Evolutionary conservation across 345 rosid genomes (phyloP).

Genomic region (Corymbia maculata): DNA sequence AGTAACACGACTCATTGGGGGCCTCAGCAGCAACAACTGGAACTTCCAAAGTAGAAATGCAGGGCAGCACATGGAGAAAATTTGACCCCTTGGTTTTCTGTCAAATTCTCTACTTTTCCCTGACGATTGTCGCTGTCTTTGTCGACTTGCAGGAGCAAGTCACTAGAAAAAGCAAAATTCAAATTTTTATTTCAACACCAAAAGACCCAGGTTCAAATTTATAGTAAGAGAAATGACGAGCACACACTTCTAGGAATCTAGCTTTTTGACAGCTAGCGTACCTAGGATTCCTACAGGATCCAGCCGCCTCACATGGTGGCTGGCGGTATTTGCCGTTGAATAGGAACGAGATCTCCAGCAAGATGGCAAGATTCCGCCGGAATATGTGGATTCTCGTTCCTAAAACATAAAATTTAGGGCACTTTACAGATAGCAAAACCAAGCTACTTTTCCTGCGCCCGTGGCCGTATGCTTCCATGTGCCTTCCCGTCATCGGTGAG

Average conservation of each 20-base stretch:
- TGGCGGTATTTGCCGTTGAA: not conserved
- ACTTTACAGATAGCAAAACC: not conserved
- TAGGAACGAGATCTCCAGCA: not conserved
- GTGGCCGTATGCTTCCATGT: not conserved
- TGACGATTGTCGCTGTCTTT: not conserved
- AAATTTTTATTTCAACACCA: not conserved
- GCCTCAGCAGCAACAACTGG: not conserved
- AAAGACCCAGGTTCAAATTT: not conserved
- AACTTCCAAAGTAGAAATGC: not conserved
- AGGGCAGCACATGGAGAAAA: not conserved
- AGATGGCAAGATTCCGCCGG: not conserved
- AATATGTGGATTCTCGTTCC: not conserved
- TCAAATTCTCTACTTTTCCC: not conserved
- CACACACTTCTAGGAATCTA: not conserved
- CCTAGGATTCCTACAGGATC: not conserved
- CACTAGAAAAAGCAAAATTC: not conserved
- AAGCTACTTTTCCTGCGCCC: not conserved
- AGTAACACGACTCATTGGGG: not conserved
- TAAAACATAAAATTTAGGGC: not conserved
- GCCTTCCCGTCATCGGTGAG: not conserved
- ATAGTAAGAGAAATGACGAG: not conserved
- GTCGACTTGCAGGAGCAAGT: not conserved
- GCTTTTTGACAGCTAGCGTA: not conserved
- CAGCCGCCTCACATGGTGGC: not conserved
- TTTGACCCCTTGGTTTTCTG: not conserved